Percentiles rank a stretch among this genome's conserved stretches.
Conservation (phyloP, 2,329 filamentous ascomycete species). For the Neofusicoccum cordaticola region DNA sequence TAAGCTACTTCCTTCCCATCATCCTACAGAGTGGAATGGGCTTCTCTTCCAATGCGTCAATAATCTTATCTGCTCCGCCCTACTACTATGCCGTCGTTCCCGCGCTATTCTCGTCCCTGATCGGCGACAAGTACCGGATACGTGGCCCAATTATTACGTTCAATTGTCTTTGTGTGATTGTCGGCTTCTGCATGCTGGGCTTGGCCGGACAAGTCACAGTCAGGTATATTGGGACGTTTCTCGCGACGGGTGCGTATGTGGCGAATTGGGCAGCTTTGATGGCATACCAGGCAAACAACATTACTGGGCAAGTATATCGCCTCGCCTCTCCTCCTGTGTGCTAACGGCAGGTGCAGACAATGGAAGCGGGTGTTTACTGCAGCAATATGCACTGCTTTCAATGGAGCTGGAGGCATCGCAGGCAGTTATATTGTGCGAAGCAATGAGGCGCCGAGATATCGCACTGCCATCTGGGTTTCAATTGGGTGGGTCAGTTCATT, state of each 20-base stretch:
- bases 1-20: slow-evolving; percentile 65
- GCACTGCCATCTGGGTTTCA: slow-evolving; percentile 65
- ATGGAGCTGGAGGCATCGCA: slow-evolving; percentile 63
- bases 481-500: slow-evolving; percentile 48
- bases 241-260: slow-evolving; percentile 66
- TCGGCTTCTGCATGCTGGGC: slow-evolving; percentile 64
- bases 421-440: slow-evolving; percentile 64
- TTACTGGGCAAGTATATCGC: slow-evolving; percentile 40
- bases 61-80: slow-evolving; percentile 63
- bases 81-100: slow-evolving; percentile 67
- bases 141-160: slow-evolving; percentile 64
- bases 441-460: slow-evolving; percentile 60
- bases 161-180: slow-evolving; percentile 61
- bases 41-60: slow-evolving; percentile 44
- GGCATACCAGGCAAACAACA: slow-evolving; percentile 60
- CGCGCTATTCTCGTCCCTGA: slow-evolving; percentile 59
- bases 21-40: slow-evolving; percentile 53
- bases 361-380: slow-evolving; percentile 65
- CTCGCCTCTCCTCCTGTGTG: slow-evolving; percentile 22
- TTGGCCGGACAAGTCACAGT: slow-evolving; percentile 59
- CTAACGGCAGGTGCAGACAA: slow-evolving; percentile 41
- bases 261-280: slow-evolving; percentile 68
- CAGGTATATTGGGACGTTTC: slow-evolving; percentile 62
- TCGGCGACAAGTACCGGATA: slow-evolving; percentile 60
- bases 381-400: slow-evolving; percentile 58